Evolutionary conservation across 352 stramenopile species (phyloP).

Genomic region (Phytophthora megakarya): DNA sequence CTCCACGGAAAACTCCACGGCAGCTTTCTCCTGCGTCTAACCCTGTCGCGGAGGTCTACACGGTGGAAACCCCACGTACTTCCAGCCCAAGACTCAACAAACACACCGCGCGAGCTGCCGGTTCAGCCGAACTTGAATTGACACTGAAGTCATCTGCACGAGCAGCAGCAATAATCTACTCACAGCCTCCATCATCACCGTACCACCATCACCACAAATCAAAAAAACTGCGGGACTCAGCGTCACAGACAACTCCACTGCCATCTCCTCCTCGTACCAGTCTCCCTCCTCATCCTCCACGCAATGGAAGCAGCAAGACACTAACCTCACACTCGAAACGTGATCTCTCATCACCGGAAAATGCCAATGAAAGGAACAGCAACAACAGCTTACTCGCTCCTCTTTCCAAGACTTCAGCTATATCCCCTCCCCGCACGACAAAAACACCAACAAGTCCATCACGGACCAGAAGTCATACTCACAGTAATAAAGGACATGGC

Average conservation of each 20-base stretch:
- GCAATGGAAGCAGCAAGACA: slow-evolving; percentile 7
- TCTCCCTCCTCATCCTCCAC: not conserved
- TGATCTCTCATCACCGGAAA: slow-evolving; percentile 1
- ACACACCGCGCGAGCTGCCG: not conserved
- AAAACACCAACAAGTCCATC: slow-evolving; percentile 27
- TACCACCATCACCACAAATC: slow-evolving; percentile 23
- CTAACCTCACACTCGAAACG: slow-evolving; percentile 5
- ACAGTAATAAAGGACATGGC: slow-evolving; percentile 11
- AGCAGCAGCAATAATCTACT: slow-evolving; percentile 38
- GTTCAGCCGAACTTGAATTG: slow-evolving; percentile 15
- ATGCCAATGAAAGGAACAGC: slow-evolving; percentile 5
- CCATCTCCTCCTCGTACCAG: slow-evolving; percentile 14
- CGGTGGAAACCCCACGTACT: slow-evolving; percentile 13
- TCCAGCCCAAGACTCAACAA: slow-evolving; percentile 12
- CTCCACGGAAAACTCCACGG: slow-evolving; percentile 16
- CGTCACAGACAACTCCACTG: slow-evolving; percentile 26
- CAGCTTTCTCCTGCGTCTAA: not conserved
- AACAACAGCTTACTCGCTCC: slow-evolving; percentile 22
- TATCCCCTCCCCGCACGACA: not conserved
- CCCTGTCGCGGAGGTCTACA: not conserved
- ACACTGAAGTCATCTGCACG: slow-evolving; percentile 38
- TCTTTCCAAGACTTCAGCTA: slow-evolving; percentile 13
- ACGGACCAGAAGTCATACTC: slow-evolving; percentile 8
- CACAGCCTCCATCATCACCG: slow-evolving; percentile 15
- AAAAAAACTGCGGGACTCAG: slow-evolving; percentile 22